Evolutionary conservation across 768 basidiomycete genomes (phyloP).

Genomic region (Tubosaeta sp.): DNA sequence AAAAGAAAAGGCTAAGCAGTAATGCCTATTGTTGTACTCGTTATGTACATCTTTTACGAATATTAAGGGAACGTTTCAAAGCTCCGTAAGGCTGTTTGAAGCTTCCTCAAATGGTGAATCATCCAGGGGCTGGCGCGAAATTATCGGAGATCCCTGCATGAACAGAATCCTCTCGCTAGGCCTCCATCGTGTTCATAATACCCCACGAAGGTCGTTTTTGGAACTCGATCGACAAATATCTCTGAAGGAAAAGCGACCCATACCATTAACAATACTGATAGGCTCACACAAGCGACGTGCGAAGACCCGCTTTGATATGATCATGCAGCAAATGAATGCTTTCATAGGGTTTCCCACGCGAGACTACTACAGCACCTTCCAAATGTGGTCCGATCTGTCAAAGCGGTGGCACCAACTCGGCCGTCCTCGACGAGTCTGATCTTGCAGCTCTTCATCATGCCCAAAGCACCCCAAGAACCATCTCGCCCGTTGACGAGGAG

Average conservation of each 20-base stretch:
- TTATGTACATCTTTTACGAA: background rate
- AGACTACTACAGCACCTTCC: conserved; percentile 29
- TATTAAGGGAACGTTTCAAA: background rate
- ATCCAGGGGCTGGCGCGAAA: background rate
- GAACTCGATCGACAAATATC: background rate
- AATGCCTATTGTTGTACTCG: background rate
- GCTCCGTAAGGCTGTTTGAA: background rate
- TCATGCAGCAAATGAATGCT: background rate
- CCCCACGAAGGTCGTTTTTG: no score
- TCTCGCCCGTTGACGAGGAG: conserved; percentile 23
- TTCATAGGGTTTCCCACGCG: conserved; percentile 14
- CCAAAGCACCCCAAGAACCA: conserved; percentile 7
- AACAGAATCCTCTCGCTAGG: no score
- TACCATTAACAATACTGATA: background rate
- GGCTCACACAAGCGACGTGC: background rate
- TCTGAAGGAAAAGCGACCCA: background rate
- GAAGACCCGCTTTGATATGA: background rate
- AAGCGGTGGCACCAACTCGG: background rate
- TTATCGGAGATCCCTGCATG: background rate
- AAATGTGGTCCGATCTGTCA: conserved; percentile 20
- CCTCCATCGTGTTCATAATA: no score
- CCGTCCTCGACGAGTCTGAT: background rate
- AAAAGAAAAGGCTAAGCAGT: background rate
- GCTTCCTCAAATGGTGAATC: background rate
- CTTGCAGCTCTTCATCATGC: conserved; percentile 14